A percentile compares a stretch with the other conserved stretches of the same genome.
These are phyloP conservation scores for Perilla frutescens DNA, from an alignment of 257 asterid species.

Conservation along the genomic window DNA sequence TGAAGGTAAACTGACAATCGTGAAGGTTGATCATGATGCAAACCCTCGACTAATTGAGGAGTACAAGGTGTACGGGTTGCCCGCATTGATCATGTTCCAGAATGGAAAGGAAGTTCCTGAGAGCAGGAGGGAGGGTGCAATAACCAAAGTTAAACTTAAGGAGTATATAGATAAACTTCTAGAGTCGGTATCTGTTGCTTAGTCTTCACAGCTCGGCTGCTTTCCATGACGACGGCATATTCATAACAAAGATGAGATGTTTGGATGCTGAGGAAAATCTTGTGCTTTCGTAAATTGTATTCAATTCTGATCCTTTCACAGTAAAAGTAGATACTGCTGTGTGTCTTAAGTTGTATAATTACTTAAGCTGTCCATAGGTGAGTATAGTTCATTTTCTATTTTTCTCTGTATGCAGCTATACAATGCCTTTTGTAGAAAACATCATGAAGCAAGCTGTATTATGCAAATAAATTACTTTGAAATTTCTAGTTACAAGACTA, in stretches of 20 bases:
- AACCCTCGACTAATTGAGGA: slow-evolving; percentile 79
- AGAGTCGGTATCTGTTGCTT: slow-evolving; percentile 53
- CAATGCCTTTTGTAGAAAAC: not conserved
- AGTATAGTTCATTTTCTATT: slow-evolving; percentile 1
- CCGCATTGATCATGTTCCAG: slow-evolving; percentile 72
- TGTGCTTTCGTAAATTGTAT: not conserved
- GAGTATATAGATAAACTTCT: slow-evolving; percentile 65
- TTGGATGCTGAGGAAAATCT: slow-evolving; percentile 15
- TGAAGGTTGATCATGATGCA: slow-evolving; percentile 80
- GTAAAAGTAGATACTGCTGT: slow-evolving; percentile 11
- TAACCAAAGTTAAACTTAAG: slow-evolving; percentile 75
- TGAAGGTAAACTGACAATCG: slow-evolving; percentile 69
- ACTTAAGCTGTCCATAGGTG: slow-evolving; percentile 28
- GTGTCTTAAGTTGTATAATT: not conserved
- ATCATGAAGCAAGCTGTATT: slow-evolving; percentile 13
- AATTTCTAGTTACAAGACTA: no score
- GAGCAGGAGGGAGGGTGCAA: slow-evolving; percentile 91
- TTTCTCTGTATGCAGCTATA: slow-evolving; percentile 18
- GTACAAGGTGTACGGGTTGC: slow-evolving; percentile 88
- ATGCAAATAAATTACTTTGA: slow-evolving; percentile 23
- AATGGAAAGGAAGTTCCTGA: slow-evolving; percentile 74
- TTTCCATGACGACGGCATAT: slow-evolving; percentile 21
- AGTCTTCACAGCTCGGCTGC: slow-evolving; percentile 32
- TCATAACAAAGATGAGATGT: slow-evolving; percentile 25
- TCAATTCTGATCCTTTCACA: not conserved